phyloP scores from a whole-genome alignment of 768 basidiomycete species.

The Chalciporus chontae region DNA sequence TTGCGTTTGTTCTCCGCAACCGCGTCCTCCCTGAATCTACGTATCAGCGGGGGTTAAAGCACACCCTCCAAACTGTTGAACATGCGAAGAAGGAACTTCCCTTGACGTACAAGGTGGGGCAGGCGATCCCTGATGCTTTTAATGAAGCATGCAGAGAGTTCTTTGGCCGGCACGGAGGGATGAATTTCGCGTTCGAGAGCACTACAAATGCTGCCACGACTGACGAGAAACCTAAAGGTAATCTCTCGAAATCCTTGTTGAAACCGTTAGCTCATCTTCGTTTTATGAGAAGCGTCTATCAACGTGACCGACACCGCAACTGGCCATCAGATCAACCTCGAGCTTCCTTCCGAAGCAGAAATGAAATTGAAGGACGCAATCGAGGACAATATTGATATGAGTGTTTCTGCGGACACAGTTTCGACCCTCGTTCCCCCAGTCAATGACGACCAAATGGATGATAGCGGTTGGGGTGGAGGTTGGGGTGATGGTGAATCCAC shows the following conservation, averaged over 20 bases:
- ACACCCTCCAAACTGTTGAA: conserved; percentile 43
- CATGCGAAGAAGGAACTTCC: conserved; percentile 43
- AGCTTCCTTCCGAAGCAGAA: conserved; percentile 24
- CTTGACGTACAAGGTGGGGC: conserved; percentile 36
- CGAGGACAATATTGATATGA: conserved; percentile 25
- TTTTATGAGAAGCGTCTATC: conserved; percentile 11
- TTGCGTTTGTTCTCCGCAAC: conserved; percentile 57
- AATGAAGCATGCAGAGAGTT: conserved; percentile 44
- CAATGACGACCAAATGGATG: not conserved
- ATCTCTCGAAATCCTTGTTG: not conserved
- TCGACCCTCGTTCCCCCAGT: not conserved
- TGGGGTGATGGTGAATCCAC: conserved; percentile 12
- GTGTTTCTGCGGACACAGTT: conserved; percentile 9
- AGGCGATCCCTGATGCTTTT: conserved; percentile 42
- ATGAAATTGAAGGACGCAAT: conserved; percentile 25
- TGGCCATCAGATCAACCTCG: conserved; percentile 12
- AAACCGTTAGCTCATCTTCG: conserved; percentile 5
- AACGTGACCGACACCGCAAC: conserved; percentile 14
- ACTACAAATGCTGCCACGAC: conserved; percentile 3
- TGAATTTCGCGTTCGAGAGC: conserved; percentile 29
- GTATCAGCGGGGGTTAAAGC: conserved; percentile 44
- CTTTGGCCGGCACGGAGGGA: conserved; percentile 47
- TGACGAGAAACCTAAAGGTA: conserved; percentile 8
- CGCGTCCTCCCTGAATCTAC: conserved; percentile 46
- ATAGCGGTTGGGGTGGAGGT: not conserved